Conservation (phyloP, 805 yeast genomes). For the Cyberlindnera mycetangii region DNA sequence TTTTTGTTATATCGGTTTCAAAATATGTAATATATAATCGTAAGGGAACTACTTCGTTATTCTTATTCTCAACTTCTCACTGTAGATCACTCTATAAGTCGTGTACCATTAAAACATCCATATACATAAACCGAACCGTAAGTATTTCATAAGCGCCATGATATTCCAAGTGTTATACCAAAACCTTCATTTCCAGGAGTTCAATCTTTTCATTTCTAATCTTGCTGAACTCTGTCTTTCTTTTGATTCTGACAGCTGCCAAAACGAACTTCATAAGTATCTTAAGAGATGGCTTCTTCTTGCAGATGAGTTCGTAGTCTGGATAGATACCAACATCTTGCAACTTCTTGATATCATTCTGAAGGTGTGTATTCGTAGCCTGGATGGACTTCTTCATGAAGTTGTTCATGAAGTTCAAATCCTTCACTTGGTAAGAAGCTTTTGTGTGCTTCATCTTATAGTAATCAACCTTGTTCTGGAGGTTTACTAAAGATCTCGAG, state of each 20-base stretch:
- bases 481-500: slow-evolving; percentile 2
- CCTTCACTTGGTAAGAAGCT: slow-evolving; percentile 33
- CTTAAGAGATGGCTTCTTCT: slow-evolving; percentile 25
- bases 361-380: slow-evolving; percentile 24
- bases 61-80: neutral
- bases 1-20: neutral
- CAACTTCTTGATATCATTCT: slow-evolving; percentile 27
- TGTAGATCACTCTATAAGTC: no score
- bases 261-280: slow-evolving; percentile 34
- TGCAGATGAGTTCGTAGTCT: slow-evolving; percentile 26
- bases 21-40: neutral
- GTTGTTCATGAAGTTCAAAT: slow-evolving; percentile 34
- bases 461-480: slow-evolving; percentile 42
- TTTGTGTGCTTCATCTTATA: slow-evolving; percentile 48
- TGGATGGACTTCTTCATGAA: slow-evolving; percentile 32
- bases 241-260: slow-evolving; percentile 36
- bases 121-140: neutral
- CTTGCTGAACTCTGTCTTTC: slow-evolving; percentile 28
- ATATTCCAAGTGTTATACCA: neutral
- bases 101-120: neutral
- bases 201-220: slow-evolving; percentile 21
- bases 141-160: neutral
- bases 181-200: slow-evolving; percentile 14
- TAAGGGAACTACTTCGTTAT: no score
- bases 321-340: slow-evolving; percentile 28